Percentiles rank a stretch among this genome's conserved stretches.
Evolutionary conservation across 192 early-diverging fungal genomes (phyloP).

Genomic region (Cladochytrium replicatum): DNA sequence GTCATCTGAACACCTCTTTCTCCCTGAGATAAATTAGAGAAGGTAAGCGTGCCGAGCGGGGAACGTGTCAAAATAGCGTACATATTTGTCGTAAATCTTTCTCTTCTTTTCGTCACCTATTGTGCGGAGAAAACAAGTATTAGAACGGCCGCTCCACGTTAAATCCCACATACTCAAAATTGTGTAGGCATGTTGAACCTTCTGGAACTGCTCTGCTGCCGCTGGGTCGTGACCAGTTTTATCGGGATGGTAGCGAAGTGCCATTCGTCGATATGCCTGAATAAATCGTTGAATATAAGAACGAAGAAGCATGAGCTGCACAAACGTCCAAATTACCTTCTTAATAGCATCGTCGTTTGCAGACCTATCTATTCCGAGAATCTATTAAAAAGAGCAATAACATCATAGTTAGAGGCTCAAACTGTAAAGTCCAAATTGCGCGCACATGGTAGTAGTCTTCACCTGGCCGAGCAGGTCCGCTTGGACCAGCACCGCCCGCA

Average conservation of each 20-base stretch:
- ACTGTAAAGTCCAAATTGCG: no score
- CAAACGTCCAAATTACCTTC: slow-evolving; percentile 17
- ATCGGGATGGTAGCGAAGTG: slow-evolving; percentile 58
- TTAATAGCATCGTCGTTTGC: slow-evolving; percentile 31
- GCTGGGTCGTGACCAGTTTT: slow-evolving; percentile 42
- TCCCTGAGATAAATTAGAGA: slow-evolving; percentile 17
- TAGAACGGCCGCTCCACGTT: slow-evolving; percentile 4
- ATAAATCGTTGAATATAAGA: not conserved
- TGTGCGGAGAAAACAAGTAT: slow-evolving; percentile 10
- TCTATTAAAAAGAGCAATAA: slow-evolving; percentile 31
- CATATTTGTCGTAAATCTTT: slow-evolving; percentile 81
- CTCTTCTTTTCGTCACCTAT: slow-evolving; percentile 57
- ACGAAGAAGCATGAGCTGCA: not conserved
- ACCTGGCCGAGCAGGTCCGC: no score
- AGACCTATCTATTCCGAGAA: slow-evolving; percentile 23
- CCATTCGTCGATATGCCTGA: slow-evolving; percentile 32
- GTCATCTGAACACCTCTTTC: slow-evolving; percentile 38
- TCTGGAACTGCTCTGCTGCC: slow-evolving; percentile 64
- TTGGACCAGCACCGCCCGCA: no score
- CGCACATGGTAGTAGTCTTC: no score
- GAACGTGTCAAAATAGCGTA: not conserved
- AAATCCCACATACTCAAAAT: slow-evolving; percentile 35
- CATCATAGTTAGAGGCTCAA: no score
- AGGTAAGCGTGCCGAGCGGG: not conserved
- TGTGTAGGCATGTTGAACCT: slow-evolving; percentile 80